A percentile compares a stretch with the other conserved stretches of the same genome.
Conservation (phyloP, 805 yeast genomes). For the Metschnikowia anglica region DNA sequence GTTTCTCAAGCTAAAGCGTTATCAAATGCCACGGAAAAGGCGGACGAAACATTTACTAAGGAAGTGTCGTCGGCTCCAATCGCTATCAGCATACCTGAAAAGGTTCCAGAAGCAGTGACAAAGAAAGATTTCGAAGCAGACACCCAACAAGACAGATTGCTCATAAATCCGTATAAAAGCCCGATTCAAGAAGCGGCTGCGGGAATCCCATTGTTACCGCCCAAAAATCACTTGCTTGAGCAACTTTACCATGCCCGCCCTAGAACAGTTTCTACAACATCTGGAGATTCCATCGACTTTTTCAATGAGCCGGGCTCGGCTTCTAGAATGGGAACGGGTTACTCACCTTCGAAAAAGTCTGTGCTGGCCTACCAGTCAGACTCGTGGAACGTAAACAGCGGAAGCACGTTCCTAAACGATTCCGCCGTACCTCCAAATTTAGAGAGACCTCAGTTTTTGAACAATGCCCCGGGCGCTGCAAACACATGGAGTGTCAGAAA, state of each 20-base stretch:
- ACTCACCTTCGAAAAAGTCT: slow-evolving; percentile 11
- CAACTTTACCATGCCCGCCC: slow-evolving; percentile 39
- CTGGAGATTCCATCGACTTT: slow-evolving; percentile 11
- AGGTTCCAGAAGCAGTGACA: background rate
- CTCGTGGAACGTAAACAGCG: slow-evolving; percentile 3
- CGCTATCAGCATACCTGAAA: background rate
- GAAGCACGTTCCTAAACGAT: slow-evolving; percentile 1
- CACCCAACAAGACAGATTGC: background rate
- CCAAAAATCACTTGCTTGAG: slow-evolving; percentile 30
- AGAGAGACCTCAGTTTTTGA: slow-evolving; percentile 8
- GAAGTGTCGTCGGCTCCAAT: background rate
- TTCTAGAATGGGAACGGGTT: slow-evolving; percentile 12
- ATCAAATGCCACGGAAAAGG: background rate
- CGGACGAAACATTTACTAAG: background rate
- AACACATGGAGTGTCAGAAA: slow-evolving; percentile 9
- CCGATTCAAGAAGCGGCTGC: slow-evolving; percentile 1
- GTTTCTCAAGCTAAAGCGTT: background rate
- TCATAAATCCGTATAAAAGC: background rate
- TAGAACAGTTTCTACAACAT: slow-evolving; percentile 18
- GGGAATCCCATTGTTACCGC: slow-evolving; percentile 1
- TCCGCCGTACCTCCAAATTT: slow-evolving; percentile 1
- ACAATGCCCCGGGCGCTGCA: slow-evolving; percentile 2
- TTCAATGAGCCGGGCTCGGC: slow-evolving; percentile 4
- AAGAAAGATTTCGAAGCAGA: background rate
- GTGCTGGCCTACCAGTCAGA: slow-evolving; percentile 10